These are phyloP conservation scores for Leccinum ponderosum DNA, from an alignment of 1,284 basidiomycete genomes.

Conservation along the genomic window DNA sequence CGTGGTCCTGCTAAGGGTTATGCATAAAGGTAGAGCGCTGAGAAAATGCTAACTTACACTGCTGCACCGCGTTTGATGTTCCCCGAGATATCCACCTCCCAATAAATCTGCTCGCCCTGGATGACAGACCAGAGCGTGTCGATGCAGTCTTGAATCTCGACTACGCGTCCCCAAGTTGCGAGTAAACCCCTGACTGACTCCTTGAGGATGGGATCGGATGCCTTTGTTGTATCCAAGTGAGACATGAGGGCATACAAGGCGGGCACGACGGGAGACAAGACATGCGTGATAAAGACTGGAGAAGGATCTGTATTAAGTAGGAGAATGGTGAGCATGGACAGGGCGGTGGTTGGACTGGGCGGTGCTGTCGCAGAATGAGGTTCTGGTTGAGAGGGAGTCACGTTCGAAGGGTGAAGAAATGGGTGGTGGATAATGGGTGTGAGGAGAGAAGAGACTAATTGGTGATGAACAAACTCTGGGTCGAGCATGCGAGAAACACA, in stretches of 20 bases:
- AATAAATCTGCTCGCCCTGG: constrained; percentile 52
- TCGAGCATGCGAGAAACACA: constrained; percentile 64
- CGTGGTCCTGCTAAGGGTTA: constrained; percentile 9
- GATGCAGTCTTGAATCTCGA: constrained; percentile 52
- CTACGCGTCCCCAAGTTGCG: constrained; percentile 72
- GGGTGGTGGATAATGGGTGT: constrained; percentile 47
- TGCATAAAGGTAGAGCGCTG: background rate
- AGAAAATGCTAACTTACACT: constrained; percentile 34
- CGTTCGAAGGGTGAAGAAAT: constrained; percentile 33
- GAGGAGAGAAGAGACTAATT: constrained; percentile 40
- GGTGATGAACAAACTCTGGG: constrained; percentile 29
- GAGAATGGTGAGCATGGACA: constrained; percentile 54
- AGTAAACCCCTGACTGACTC: constrained; percentile 62
- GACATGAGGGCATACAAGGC: constrained; percentile 66
- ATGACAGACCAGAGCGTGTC: constrained; percentile 64
- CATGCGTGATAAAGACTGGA: constrained; percentile 58
- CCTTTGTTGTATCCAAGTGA: constrained; percentile 52
- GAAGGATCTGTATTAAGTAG: constrained; percentile 79
- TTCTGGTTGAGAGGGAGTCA: constrained; percentile 2
- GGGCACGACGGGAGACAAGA: constrained; percentile 70
- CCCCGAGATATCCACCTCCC: constrained; percentile 57
- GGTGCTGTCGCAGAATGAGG: background rate
- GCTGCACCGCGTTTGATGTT: constrained; percentile 42
- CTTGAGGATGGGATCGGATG: constrained; percentile 60
- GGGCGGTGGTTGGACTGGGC: constrained; percentile 37